Evolutionary conservation across 208 protist genomes (phyloP).

Genomic region (Blastocrithidia nonstop): DNA sequence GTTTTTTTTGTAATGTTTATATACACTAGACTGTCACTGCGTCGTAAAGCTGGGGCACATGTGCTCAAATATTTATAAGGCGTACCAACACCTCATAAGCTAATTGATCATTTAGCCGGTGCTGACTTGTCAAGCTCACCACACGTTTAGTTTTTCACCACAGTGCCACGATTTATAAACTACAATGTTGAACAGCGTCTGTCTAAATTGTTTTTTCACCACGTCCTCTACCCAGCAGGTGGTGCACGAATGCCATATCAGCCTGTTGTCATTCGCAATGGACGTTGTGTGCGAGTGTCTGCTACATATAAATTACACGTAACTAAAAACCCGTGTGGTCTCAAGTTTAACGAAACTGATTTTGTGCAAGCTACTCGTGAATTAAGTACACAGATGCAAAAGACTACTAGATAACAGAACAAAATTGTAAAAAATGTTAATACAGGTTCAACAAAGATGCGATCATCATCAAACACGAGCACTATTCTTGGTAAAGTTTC

Average conservation of each 20-base stretch:
- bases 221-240: constrained; percentile 55
- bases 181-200: constrained; percentile 32
- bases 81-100: constrained; percentile 23
- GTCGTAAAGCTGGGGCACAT: constrained; percentile 6
- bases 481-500: no score
- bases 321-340: no score
- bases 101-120: constrained; percentile 65
- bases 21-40: constrained; percentile 7
- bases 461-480: no score
- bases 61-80: constrained; percentile 70
- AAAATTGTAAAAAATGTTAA: no score
- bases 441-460: no score
- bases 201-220: constrained; percentile 66
- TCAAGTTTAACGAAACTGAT: no score
- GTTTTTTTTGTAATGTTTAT: constrained; percentile 4
- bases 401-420: no score
- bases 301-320: no score
- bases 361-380: no score
- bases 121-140: constrained; percentile 32
- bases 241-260: constrained; percentile 50
- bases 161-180: constrained; percentile 49
- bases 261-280: constrained; percentile 45
- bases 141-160: constrained; percentile 28
- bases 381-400: no score
- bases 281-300: constrained; percentile 20